Conservation (phyloP, 2,329 filamentous ascomycete species). For the Cytospora piceae region DNA sequence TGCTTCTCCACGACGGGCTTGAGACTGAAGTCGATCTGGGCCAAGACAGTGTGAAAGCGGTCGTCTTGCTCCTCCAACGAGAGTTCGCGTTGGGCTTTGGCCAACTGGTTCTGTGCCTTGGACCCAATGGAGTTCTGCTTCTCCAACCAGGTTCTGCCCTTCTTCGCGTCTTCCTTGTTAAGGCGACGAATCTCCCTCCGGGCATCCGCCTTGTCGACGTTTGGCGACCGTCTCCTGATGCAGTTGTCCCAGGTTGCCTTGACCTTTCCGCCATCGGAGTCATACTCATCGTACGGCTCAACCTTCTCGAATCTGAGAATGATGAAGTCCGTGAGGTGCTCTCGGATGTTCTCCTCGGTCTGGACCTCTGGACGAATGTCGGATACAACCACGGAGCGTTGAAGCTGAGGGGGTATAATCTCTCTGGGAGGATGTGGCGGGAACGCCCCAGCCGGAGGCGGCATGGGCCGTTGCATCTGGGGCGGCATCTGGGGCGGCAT, state of each 20-base stretch:
- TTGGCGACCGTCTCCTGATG: slow-evolving; percentile 39
- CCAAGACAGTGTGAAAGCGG: slow-evolving; percentile 47
- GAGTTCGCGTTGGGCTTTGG: slow-evolving; percentile 43
- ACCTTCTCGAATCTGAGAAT: slow-evolving; percentile 49
- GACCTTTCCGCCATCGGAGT: slow-evolving; percentile 42
- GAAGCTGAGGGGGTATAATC: slow-evolving; percentile 23
- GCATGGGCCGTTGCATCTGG: slow-evolving; percentile 17
- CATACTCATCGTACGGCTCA: slow-evolving; percentile 38
- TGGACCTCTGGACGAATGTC: slow-evolving; percentile 45
- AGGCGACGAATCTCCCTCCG: slow-evolving; percentile 44
- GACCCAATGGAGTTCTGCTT: slow-evolving; percentile 37
- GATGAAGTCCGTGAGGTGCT: slow-evolving; percentile 45
- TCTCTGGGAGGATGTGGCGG: slow-evolving; percentile 16
- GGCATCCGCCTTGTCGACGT: slow-evolving; percentile 45
- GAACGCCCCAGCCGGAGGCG: neutral
- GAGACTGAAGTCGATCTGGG: slow-evolving; percentile 49
- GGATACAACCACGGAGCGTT: slow-evolving; percentile 35
- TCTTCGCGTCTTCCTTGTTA: slow-evolving; percentile 46
- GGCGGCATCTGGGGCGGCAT: neutral
- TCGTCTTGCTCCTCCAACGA: slow-evolving; percentile 41
- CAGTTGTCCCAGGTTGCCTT: slow-evolving; percentile 48
- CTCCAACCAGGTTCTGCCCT: slow-evolving; percentile 32
- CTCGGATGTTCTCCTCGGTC: slow-evolving; percentile 45
- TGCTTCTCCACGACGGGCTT: slow-evolving; percentile 29
- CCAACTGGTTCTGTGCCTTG: slow-evolving; percentile 48